Percentiles rank a stretch among this genome's conserved stretches.
These are phyloP conservation scores for Pythium graminicola DNA, from an alignment of 352 stramenopile species.

Conservation along the genomic window DNA sequence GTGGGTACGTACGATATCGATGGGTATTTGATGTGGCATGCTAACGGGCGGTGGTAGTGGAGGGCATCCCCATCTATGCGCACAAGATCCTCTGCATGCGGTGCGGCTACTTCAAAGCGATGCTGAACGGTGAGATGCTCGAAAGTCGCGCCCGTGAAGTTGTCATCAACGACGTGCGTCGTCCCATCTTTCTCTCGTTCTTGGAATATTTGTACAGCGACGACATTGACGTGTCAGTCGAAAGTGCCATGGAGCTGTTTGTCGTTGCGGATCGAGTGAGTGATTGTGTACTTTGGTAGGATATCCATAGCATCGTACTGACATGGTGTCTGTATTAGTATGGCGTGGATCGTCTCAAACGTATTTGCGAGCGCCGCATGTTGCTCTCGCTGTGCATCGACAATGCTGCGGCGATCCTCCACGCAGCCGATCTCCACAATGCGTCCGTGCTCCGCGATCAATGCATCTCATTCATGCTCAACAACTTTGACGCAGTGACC, in stretches of 20 bases:
- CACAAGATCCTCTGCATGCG: conserved; percentile 92
- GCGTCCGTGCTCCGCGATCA: conserved; percentile 90
- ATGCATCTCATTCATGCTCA: conserved; percentile 95
- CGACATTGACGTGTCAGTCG: conserved; percentile 86
- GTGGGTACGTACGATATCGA: conserved; percentile 52
- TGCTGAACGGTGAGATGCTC: conserved; percentile 89
- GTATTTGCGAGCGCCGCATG: conserved; percentile 96
- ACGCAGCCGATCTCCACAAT: conserved; percentile 94
- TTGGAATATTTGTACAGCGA: conserved; percentile 97
- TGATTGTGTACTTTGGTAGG: neutral
- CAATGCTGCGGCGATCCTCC: conserved; percentile 95
- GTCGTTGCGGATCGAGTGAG: conserved; percentile 85
- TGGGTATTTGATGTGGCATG: too few relatives aligned
- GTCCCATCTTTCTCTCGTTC: conserved; percentile 91
- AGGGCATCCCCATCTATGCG: conserved; percentile 79
- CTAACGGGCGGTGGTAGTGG: conserved; percentile 50
- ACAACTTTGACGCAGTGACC: conserved; percentile 96
- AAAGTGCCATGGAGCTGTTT: conserved; percentile 93
- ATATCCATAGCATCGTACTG: neutral
- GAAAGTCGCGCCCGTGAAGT: conserved; percentile 86
- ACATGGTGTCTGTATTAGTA: conserved; percentile 36
- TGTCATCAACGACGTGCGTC: conserved; percentile 88
- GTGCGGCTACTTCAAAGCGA: conserved; percentile 92
- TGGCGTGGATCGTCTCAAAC: conserved; percentile 82
- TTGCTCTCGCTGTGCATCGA: conserved; percentile 92